These are phyloP conservation scores for Lipomyces lipofer DNA, from an alignment of 805 yeast species.

Conservation along the genomic window DNA sequence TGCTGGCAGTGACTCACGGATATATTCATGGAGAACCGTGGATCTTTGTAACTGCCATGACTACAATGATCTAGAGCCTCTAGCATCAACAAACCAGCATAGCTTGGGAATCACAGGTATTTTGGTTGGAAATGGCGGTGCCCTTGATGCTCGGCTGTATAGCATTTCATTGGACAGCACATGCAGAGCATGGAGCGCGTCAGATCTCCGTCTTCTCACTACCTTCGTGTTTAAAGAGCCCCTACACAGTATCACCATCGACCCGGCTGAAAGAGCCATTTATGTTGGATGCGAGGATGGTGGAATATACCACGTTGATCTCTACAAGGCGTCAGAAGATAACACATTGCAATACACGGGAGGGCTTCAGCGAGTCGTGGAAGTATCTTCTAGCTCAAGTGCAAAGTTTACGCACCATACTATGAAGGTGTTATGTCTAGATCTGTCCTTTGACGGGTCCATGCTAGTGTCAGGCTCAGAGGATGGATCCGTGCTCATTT, in stretches of 20 bases:
- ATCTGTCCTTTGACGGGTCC: slow-evolving; percentile 74
- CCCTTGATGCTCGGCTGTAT: slow-evolving; percentile 62
- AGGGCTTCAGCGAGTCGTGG: slow-evolving; percentile 54
- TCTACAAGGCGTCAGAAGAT: slow-evolving; percentile 45
- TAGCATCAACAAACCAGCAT: slow-evolving; percentile 39
- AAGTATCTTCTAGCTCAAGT: slow-evolving; percentile 37
- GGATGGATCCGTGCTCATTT: slow-evolving; percentile 63
- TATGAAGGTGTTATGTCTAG: slow-evolving; percentile 52
- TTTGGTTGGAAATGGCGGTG: slow-evolving; percentile 52
- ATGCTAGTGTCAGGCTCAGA: slow-evolving; percentile 70
- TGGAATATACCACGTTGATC: slow-evolving; percentile 51
- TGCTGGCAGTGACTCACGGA: slow-evolving; percentile 80
- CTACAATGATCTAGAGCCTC: slow-evolving; percentile 35
- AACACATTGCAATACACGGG: slow-evolving; percentile 58
- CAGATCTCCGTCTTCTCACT: slow-evolving; percentile 50
- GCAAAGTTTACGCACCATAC: slow-evolving; percentile 32
- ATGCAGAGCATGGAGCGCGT: slow-evolving; percentile 50
- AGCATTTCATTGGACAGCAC: slow-evolving; percentile 65
- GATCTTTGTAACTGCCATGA: slow-evolving; percentile 53
- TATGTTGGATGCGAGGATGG: slow-evolving; percentile 55
- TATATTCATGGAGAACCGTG: slow-evolving; percentile 67
- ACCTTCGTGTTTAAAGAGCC: slow-evolving; percentile 70
- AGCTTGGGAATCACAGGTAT: slow-evolving; percentile 53
- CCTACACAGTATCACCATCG: slow-evolving; percentile 60
- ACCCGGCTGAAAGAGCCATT: slow-evolving; percentile 74